Base-by-base conservation (phyloP, 345 rosid species). In the Reutealis trisperma region DNA sequence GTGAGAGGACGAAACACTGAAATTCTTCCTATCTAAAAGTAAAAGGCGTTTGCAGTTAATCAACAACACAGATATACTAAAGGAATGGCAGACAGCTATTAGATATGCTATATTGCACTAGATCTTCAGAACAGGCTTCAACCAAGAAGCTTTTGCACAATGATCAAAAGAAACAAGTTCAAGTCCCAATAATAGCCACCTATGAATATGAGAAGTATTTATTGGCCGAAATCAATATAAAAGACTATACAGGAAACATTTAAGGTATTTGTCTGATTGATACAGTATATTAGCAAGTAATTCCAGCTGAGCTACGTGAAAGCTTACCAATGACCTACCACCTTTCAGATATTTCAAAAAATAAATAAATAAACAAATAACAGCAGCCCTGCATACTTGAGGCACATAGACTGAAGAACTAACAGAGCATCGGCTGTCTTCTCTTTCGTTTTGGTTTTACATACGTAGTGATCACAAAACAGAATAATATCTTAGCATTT, bases 191-290 rank as follows among this genome's bases (percentile, higher is more conserved):
- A 37, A 37, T 37, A 37, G 6, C 6, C 5, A 37, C 6, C 6
- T 37, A 37, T 37, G 41, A 37, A 37, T 4, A 37, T 37, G 41
- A 37, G 41, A 37, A 37, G 41, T 37, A 37, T 6, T 37, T 37
- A 37, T 37, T 71, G 57, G 41, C 60, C 12, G 74, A 71, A 71
- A 19, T 55, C 55, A 51, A 71, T 55, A 55, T n/a, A 54, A 63
- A 58, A n/a, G 44, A 6, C 27, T 71, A 67, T 24, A 67, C 16
- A 3, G 18, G 24, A 9, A 11, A 55, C 22, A 6, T 5, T 55
- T 22, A 71, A 19, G 52, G 19, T 24, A 55, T 70, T 30, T 71
- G 2, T 71, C 27, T 19, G 49, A 57, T 70, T 70, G 8, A 30
- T 42, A 52, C 45, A 32, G 27, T 54, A 52, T 27, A 7, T 52